These are phyloP conservation scores for Termitomyces sp. DNA, from an alignment of 768 basidiomycete species.

Conservation along the genomic window DNA sequence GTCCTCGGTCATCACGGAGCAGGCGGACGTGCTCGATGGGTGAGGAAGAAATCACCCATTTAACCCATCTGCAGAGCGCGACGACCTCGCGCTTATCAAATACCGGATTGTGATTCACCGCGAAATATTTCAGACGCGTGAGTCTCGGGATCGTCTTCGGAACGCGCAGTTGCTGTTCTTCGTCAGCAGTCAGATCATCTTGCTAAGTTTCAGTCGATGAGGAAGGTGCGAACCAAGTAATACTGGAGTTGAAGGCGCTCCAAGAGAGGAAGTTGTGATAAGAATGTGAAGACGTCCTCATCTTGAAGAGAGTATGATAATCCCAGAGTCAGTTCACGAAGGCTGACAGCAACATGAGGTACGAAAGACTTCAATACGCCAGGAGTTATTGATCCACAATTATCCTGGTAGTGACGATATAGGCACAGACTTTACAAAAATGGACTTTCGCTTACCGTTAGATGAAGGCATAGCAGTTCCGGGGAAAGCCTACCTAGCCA, in stretches of 20 bases:
- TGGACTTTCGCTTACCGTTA: conserved; percentile 31
- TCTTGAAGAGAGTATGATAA: conserved; percentile 58
- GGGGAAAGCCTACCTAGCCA: conserved; percentile 38
- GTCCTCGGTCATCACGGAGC: conserved; percentile 18
- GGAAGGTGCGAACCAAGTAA: conserved; percentile 42
- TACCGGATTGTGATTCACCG: conserved; percentile 23
- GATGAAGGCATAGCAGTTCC: conserved; percentile 34
- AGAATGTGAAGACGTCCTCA: conserved; percentile 46
- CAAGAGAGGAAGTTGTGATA: conserved; percentile 37
- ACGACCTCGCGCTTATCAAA: conserved; percentile 16
- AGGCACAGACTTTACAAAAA: background rate
- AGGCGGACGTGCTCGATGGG: conserved; percentile 28
- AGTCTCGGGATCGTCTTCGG: conserved; percentile 20
- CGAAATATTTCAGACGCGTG: conserved; percentile 26
- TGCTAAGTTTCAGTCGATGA: background rate
- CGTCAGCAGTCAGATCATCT: background rate
- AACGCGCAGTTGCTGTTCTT: conserved; percentile 39
- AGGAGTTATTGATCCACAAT: conserved; percentile 64
- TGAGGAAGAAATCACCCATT: conserved; percentile 25
- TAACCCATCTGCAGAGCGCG: conserved; percentile 33
- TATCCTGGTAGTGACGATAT: conserved; percentile 31
- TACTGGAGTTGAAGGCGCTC: conserved; percentile 41
- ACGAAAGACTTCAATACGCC: conserved; percentile 47
- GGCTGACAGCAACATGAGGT: conserved; percentile 29
- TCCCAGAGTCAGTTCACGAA: conserved; percentile 43